Conservation (phyloP, 1,284 basidiomycete genomes). For the Leccinum fallax region DNA sequence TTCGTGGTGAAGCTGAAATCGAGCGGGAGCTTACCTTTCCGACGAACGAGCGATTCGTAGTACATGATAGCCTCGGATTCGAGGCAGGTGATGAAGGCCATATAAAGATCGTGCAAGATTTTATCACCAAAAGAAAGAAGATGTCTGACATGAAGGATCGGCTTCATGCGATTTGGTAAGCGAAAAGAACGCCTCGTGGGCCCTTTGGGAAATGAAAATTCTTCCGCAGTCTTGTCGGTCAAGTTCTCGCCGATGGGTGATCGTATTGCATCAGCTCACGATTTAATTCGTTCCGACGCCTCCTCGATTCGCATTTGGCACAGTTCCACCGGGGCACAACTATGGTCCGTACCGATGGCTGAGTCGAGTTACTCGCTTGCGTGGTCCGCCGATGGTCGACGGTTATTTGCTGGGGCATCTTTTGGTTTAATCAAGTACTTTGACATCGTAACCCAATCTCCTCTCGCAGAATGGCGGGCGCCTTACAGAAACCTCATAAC, state of each 20-base stretch:
- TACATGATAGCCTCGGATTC: no score
- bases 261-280: slow-evolving; percentile 9
- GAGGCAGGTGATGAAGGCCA: no score
- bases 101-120: no score
- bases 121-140: no score
- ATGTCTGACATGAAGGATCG: no score
- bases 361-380: slow-evolving; percentile 7
- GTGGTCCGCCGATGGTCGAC: slow-evolving; percentile 13
- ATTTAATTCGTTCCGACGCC: no score
- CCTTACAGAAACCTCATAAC: background rate
- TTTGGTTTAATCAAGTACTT: slow-evolving; percentile 4
- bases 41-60: no score
- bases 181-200: background rate
- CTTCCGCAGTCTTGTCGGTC: slow-evolving; percentile 11
- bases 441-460: background rate
- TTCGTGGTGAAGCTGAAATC: no score
- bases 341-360: background rate
- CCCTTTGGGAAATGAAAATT: background rate
- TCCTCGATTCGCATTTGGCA: slow-evolving; percentile 14
- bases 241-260: slow-evolving; percentile 20
- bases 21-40: no score
- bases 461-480: background rate
- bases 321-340: background rate
- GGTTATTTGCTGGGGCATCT: slow-evolving; percentile 5
- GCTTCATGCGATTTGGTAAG: no score